Conservation (phyloP, 768 basidiomycete species). For the Russula sp. region DNA sequence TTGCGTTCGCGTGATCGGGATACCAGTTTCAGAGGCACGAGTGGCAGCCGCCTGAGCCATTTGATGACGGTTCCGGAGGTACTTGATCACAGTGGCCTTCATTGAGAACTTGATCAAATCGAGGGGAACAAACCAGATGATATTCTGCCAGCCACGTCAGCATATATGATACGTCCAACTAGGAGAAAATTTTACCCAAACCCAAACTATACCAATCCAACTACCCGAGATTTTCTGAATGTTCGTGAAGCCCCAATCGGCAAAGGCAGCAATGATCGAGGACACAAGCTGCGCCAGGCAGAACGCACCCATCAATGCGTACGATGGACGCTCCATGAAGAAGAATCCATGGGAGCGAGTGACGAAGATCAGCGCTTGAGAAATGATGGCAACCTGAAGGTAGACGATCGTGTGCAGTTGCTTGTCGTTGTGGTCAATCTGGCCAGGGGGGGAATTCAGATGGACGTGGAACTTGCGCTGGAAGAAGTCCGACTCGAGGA, state of each 20-base stretch:
- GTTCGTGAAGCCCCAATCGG: constrained; percentile 89
- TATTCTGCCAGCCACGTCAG: constrained; percentile 52
- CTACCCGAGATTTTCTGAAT: constrained; percentile 77
- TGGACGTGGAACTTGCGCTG: constrained; percentile 74
- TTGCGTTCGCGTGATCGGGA: constrained; percentile 79
- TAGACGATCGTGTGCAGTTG: constrained; percentile 87
- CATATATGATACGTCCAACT: background rate
- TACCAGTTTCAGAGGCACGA: constrained; percentile 39
- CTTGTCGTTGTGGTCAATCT: constrained; percentile 51
- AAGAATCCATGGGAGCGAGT: constrained; percentile 93
- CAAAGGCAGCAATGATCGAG: constrained; percentile 92
- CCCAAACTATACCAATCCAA: constrained; percentile 97
- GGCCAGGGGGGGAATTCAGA: constrained; percentile 33
- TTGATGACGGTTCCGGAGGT: constrained; percentile 60
- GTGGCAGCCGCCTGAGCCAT: constrained; percentile 33
- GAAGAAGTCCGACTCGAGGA: constrained; percentile 88
- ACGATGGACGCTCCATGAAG: constrained; percentile 94
- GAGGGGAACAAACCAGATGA: constrained; percentile 92
- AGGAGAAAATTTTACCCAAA: constrained; percentile 59
- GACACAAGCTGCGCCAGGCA: constrained; percentile 90
- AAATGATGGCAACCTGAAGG: constrained; percentile 97
- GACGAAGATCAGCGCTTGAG: constrained; percentile 95
- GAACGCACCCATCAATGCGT: constrained; percentile 86
- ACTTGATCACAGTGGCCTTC: constrained; percentile 89
- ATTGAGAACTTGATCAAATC: constrained; percentile 96